A percentile compares a stretch with the other conserved stretches of the same genome.
These are phyloP conservation scores for Arachis hypogaea DNA, from an alignment of 306 rosid genomes.

Conservation along the genomic window DNA sequence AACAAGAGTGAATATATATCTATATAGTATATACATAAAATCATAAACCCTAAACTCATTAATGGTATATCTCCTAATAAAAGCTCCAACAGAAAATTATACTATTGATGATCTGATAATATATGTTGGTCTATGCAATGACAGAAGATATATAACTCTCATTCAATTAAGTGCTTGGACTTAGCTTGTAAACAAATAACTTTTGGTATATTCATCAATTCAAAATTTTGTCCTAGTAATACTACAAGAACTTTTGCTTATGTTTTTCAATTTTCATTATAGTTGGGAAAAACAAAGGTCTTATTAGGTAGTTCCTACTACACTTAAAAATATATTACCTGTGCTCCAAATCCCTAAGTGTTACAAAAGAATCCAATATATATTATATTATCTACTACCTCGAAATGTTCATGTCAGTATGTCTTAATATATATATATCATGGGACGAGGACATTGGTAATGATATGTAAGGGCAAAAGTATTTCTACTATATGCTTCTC, in stretches of 20 bases:
- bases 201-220: neutral
- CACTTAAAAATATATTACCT: neutral
- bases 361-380: constrained; percentile 29
- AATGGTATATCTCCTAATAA: too few relatives aligned
- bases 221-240: constrained; percentile 36
- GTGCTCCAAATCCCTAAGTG: constrained; percentile 49
- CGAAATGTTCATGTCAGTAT: constrained; percentile 42
- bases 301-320: neutral
- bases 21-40: too few relatives aligned
- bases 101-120: neutral
- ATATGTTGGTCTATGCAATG: neutral
- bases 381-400: constrained; percentile 30
- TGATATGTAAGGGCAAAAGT: constrained; percentile 39
- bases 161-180: constrained; percentile 7
- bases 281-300: constrained; percentile 13
- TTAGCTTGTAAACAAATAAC: constrained; percentile 25
- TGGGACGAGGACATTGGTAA: constrained; percentile 39
- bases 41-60: too few relatives aligned
- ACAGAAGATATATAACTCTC: neutral
- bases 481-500: constrained; percentile 33
- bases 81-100: neutral
- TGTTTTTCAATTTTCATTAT: neutral
- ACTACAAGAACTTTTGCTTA: neutral
- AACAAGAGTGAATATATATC: too few relatives aligned
- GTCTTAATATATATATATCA: constrained; percentile 12